These are phyloP conservation scores for Aureobasidium leucospermi DNA, from an alignment of 2,329 filamentous ascomycete genomes.

Conservation along the genomic window DNA sequence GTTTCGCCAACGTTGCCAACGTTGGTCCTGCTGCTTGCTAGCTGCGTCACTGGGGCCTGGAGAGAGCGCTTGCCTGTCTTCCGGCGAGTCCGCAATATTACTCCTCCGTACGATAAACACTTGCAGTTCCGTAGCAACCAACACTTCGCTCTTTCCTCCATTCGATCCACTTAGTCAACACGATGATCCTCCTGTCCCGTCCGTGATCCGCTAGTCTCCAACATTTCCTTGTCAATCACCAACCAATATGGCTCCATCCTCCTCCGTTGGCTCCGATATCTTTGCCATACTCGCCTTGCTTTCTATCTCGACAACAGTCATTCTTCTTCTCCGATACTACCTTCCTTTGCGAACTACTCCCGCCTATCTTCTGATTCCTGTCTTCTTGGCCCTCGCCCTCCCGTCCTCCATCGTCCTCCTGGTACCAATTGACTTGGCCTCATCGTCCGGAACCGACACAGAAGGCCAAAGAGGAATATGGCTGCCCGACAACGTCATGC, in stretches of 20 bases:
- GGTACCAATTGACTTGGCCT: conserved; percentile 92
- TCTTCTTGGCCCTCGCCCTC: conserved; percentile 92
- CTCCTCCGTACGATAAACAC: not conserved
- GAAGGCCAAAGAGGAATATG: conserved; percentile 69
- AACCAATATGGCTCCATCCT: conserved; percentile 36
- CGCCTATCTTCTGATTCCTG: conserved; percentile 79
- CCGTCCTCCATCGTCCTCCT: conserved; percentile 86
- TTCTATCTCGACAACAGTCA: conserved; percentile 65
- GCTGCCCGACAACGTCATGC: conserved; percentile 68
- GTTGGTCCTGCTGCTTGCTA: not conserved
- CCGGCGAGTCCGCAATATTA: not conserved
- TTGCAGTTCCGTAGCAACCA: not conserved
- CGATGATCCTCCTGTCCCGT: not conserved
- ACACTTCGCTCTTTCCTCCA: not conserved
- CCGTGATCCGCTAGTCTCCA: not conserved
- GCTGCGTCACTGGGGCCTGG: not conserved
- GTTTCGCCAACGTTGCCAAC: not conserved
- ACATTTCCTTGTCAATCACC: not conserved
- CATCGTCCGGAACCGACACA: conserved; percentile 67
- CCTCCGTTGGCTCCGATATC: conserved; percentile 69
- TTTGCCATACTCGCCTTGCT: conserved; percentile 69
- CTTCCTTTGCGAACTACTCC: conserved; percentile 85
- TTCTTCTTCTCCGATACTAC: conserved; percentile 82
- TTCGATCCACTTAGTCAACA: not conserved
- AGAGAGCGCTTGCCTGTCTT: not conserved